Base-by-base conservation (phyloP, 495 filamentous ascomycete genomes). In the Xylaria nigripes region DNA sequence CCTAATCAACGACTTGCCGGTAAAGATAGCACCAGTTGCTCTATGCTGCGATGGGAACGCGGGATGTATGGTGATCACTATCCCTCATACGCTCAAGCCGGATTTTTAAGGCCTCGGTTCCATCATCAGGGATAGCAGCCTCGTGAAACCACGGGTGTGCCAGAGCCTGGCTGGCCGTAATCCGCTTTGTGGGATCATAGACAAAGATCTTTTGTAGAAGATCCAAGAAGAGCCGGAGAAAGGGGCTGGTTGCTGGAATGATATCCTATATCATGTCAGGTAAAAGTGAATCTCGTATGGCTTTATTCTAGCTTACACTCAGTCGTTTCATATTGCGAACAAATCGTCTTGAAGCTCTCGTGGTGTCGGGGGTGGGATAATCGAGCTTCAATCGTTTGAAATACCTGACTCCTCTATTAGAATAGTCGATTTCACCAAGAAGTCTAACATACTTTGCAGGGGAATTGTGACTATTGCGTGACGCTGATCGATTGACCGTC, bases 91-190 rank as follows among this genome's bases (percentile, higher is more conserved):
- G 72, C 57, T 84, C 79, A 42, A 77, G 53, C 38, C 78, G 76
- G 49, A 94, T 87, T 59, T 86, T 85, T 24, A 84, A 78, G 34
- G 93, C 93, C 72, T 97, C 94, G 19, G 91, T 96, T 32, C 93
- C 93, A 66, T 98, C 93, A 63, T 98, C 93, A 19, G 86, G 80
- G 12, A 79, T 70, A 2, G 86, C 74, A 6, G 76, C 75, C 68
- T 97, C 92, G 59, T 84, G 85, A 73, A 98, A 98, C 93, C 93
- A 98, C 0, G 86, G 82, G 64, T 98, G 93, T 55, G 92, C 82
- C 42, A 98, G 73, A 7, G 93, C 93, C 62, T 94, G 73, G 60
- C 95, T 89, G 50, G 93, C 93, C 3, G 89, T 95, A 61, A 98
- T 95, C 25, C 93, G 83, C 52, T 86, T 80, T 44, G 83, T 84